Percentiles rank a stretch among this genome's conserved stretches.
These are phyloP conservation scores for Boletus reticuloceps DNA, from an alignment of 768 basidiomycete species.

Conservation along the genomic window DNA sequence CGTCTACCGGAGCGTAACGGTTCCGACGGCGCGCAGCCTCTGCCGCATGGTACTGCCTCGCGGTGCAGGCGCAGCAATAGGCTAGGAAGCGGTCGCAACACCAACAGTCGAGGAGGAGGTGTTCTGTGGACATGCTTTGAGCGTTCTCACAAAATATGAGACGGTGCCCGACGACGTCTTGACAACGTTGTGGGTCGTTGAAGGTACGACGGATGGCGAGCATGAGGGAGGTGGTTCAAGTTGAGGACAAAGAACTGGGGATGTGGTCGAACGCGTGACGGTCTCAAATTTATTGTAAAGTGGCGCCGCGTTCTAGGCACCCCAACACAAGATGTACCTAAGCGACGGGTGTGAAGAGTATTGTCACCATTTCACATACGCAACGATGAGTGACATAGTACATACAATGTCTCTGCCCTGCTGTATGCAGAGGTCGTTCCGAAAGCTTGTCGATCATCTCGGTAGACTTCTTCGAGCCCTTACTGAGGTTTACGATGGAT, in stretches of 20 bases:
- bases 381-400: no score
- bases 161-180: conserved; percentile 14
- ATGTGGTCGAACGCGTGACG: neutral
- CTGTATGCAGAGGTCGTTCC: no score
- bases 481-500: no score
- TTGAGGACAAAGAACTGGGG: neutral
- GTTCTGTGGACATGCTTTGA: neutral
- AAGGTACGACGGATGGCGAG: conserved; percentile 7
- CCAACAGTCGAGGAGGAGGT: conserved; percentile 9
- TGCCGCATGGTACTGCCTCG: neutral
- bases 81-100: conserved; percentile 13
- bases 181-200: neutral
- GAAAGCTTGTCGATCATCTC: no score
- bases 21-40: neutral
- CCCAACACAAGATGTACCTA: no score
- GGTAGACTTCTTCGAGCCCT: no score
- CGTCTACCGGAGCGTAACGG: neutral
- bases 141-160: conserved; percentile 13
- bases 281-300: neutral
- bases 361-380: neutral
- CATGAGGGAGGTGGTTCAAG: conserved; percentile 7
- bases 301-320: neutral
- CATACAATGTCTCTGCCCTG: no score
- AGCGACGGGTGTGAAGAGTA: neutral
- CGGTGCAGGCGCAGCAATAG: conserved; percentile 12